Evolutionary conservation across 441 rosid genomes (phyloP).

Genomic region (Adansonia gregorii): DNA sequence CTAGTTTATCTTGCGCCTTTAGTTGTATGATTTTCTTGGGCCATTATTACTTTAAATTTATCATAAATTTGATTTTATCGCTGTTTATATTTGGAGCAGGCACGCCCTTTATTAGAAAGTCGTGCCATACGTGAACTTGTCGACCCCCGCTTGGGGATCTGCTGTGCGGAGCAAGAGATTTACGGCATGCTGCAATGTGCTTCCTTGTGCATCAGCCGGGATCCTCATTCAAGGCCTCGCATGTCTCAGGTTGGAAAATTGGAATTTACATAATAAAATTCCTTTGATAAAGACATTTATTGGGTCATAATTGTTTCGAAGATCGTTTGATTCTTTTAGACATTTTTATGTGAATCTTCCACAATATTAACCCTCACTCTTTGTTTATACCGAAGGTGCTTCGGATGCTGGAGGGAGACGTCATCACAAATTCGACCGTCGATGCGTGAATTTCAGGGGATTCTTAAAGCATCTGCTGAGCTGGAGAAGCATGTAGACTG

Average conservation of each 20-base stretch:
- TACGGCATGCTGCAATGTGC: constrained; percentile 63
- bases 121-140: constrained; percentile 52
- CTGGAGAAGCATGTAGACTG: background rate
- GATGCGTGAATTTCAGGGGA: constrained; percentile 1
- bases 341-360: background rate
- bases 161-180: constrained; percentile 53
- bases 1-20: constrained; percentile 3
- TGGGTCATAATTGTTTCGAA: background rate
- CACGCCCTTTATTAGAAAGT: constrained; percentile 71
- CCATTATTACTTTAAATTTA: background rate
- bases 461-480: background rate
- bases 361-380: background rate
- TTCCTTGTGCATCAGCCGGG: constrained; percentile 64
- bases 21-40: background rate
- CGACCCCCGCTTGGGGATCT: constrained; percentile 54
- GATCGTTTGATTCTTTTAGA: background rate
- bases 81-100: constrained; percentile 40
- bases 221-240: constrained; percentile 63
- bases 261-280: background rate
- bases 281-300: background rate
- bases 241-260: constrained; percentile 63
- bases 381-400: constrained; percentile 57
- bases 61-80: background rate
- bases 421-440: constrained; percentile 39
- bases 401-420: constrained; percentile 76